Base-by-base conservation (phyloP, 164 flowering plant species). In the Houttuynia cordata region DNA sequence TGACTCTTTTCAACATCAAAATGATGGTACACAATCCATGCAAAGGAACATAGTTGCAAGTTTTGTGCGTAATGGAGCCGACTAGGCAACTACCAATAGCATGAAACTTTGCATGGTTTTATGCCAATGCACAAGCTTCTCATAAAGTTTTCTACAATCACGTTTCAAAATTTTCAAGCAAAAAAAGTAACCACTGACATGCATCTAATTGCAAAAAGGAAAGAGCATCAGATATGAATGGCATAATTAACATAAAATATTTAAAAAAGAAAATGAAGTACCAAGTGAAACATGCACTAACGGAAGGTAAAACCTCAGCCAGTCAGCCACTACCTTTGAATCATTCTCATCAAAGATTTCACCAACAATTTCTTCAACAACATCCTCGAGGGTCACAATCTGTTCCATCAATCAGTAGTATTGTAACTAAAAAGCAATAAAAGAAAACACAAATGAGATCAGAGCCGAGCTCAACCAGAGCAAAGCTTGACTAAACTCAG, bases 311-410 rank as follows among this genome's bases (percentile, higher is more conserved):
- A 24, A 34, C 24, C 14, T n/a, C n/a, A n/a, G n/a, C n/a, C n/a
- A n/a, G 17, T 63, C 13, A 18, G 57, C 25, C 17, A 58, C 71
- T 79, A 94, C 99, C 79, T 88, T 94, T 45, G 99, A 91, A 73
- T 94, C 99, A 79, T 91, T 91, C 71, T 94, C 99, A 58, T 94
- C 99, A 64, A 91, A 94, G 59, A 94, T 94, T 80, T 94, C 99
- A 53, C 99, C 99, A 68, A 94, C 99, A 74, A 94, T 88, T 78
- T 94, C 99, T 75, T 93, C 97, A 61, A 90, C 97, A 64, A 90
- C 97, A 73, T 93, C 98, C 80, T 93, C 98, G 67, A 93, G 71
- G 21, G 96, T 93, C n/a, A 85, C 92, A 66, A 93, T 61, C 99
- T 94, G 71, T 24, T 42, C 42, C 67, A 59, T 24, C 64, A 62